Percentiles rank a stretch among this genome's conserved stretches.
phyloP scores from a whole-genome alignment of 2,329 filamentous ascomycete species.

The Aspergillus sp. region DNA sequence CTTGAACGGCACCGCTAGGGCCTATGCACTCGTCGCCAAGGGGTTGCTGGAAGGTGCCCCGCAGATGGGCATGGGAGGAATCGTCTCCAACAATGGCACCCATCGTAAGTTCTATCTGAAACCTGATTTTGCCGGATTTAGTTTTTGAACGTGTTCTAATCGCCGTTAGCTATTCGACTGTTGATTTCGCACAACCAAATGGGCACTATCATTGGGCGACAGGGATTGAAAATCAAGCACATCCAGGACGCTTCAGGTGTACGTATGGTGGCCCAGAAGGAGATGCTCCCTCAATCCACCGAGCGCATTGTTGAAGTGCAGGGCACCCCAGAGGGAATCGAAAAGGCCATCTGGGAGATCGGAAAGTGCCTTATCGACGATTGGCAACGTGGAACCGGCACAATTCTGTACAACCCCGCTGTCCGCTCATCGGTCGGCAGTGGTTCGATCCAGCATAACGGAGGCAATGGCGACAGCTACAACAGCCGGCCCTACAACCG shows the following conservation, averaged over 20 bases:
- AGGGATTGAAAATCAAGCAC: slow-evolving; percentile 98
- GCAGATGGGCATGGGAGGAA: slow-evolving; percentile 92
- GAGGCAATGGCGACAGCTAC: slow-evolving; percentile 52
- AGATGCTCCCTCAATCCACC: slow-evolving; percentile 98
- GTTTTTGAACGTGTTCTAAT: slow-evolving; percentile 16
- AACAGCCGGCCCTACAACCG: slow-evolving; percentile 75
- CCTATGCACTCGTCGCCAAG: slow-evolving; percentile 90
- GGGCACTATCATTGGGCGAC: slow-evolving; percentile 97
- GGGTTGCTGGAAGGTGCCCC: slow-evolving; percentile 90
- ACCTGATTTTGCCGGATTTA: too few relatives aligned
- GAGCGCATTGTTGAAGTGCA: slow-evolving; percentile 97
- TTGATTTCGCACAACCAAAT: slow-evolving; percentile 99
- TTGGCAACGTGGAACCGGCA: slow-evolving; percentile 94
- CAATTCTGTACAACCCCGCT: slow-evolving; percentile 94
- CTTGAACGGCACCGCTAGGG: slow-evolving; percentile 83
- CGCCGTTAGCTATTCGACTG: slow-evolving; percentile 77
- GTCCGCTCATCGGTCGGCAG: slow-evolving; percentile 75
- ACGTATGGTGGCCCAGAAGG: slow-evolving; percentile 98
- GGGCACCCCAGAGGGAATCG: slow-evolving; percentile 90
- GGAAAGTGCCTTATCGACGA: slow-evolving; percentile 98
- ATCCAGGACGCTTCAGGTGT: slow-evolving; percentile 97
- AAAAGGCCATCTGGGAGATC: slow-evolving; percentile 97
- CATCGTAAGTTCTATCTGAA: slow-evolving; percentile 70
- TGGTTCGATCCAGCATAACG: slow-evolving; percentile 53
- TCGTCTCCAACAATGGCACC: slow-evolving; percentile 82